Base-by-base conservation (phyloP, 345 rosid genomes). In the Syzygium oleosum region DNA sequence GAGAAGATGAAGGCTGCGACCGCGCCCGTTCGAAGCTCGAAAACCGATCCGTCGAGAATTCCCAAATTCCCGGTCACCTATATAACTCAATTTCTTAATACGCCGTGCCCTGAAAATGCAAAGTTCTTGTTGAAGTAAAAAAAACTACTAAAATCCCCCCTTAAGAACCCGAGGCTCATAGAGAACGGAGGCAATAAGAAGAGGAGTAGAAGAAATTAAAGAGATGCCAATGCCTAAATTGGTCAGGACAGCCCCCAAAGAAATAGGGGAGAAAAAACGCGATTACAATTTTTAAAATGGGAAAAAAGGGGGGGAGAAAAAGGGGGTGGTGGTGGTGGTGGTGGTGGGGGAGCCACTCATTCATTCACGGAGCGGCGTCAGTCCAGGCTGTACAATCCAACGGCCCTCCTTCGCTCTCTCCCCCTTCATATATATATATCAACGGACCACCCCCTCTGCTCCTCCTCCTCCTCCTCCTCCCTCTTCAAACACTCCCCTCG, bases 361-460 rank as follows among this genome's bases (percentile, higher is more conserved):
- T 65, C 46, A 59, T 59, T 65, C 3, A 8, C 54, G 31, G 2
- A 51, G 61, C 87, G 61, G 78, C 78, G 38, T 15, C 7, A 34
- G 78, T 73, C 80, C 80, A 73, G 80, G 80, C 80, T 73, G 80
- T 73, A 73, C 80, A 73, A 73, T 73, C 80, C 49, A 10, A 73
- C 80, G 80, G 80, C 49, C 80, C 80, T 34, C 46, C 46, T 73
- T 73, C 49, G 6, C 38, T 19, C 80, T 34, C 80, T 34, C 49
- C 25, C 6, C 6, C 14, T 49, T 34, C 46, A 9, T 38, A 73
- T 73, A 31, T 68, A 73, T 68, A n/a, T 61, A 43, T 43, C 46
- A 73, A 9, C 46, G 80, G 14, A 5, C 43, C 1, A 4, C 46
- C 14, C 80, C 23, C n/a, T 2, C 23, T 68, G 21, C 41, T 8